A percentile compares a stretch with the other conserved stretches of the same genome.
phyloP scores from a whole-genome alignment of 202 grass and related monocot species.

The Hordeum pubiflorum region DNA sequence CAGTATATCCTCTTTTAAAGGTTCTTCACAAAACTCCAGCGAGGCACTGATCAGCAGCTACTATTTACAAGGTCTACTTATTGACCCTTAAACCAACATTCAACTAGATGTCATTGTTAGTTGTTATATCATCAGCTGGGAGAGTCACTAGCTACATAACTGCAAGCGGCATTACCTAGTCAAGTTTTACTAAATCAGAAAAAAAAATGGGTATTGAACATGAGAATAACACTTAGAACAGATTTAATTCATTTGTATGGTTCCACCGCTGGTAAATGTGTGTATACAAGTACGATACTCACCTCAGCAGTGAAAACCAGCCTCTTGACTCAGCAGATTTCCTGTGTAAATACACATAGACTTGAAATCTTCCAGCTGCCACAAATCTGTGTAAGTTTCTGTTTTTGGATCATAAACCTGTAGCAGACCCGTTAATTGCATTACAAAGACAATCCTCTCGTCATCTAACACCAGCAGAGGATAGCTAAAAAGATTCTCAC shows the following conservation, averaged over 20 bases:
- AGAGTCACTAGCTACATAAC: neutral
- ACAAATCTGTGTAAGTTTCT: neutral
- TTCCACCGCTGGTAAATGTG: neutral
- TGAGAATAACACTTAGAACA: neutral
- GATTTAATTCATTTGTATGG: neutral
- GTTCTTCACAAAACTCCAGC: neutral
- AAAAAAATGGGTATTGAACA: neutral
- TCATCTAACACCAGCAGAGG: slow-evolving; percentile 12
- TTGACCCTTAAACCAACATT: neutral
- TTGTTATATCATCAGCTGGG: neutral
- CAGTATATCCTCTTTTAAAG: neutral
- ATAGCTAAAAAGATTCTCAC: neutral
- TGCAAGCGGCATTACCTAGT: neutral
- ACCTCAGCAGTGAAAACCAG: neutral
- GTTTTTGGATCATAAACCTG: neutral
- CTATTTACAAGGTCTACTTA: neutral
- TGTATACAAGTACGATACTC: neutral
- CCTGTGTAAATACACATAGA: slow-evolving; percentile 2
- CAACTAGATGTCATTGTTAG: neutral
- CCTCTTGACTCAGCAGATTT: neutral
- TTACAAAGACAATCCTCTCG: neutral
- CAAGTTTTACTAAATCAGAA: neutral
- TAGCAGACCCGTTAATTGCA: neutral
- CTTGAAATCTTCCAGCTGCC: neutral
- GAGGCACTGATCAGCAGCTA: neutral